Evolutionary conservation across 148 eudicot genomes (phyloP).

Genomic region (Rhododendron vialii): DNA sequence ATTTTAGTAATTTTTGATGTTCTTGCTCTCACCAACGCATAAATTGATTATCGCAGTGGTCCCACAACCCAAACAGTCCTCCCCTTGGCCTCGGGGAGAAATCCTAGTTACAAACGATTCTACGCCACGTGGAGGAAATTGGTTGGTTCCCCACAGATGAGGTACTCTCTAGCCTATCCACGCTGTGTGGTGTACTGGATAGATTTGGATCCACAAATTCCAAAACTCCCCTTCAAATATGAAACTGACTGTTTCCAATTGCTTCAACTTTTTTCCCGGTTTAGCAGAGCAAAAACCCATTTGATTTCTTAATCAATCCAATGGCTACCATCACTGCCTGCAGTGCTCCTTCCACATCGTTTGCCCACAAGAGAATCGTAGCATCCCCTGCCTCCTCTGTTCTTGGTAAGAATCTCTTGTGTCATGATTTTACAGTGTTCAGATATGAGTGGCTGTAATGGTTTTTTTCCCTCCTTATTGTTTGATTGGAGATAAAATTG

Average conservation of each 20-base stretch:
- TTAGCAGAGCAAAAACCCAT: not conserved
- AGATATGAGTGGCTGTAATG: not conserved
- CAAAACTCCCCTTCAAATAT: not conserved
- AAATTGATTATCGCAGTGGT: not conserved
- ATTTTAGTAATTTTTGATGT: no score
- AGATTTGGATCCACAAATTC: constrained; percentile 8
- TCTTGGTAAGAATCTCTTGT: constrained; percentile 48
- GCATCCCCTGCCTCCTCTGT: constrained; percentile 46
- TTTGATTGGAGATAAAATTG: not conserved
- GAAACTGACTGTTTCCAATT: constrained; percentile 5
- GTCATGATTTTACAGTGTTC: not conserved
- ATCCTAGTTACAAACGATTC: constrained; percentile 11
- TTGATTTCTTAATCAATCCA: not conserved
- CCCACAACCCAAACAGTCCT: not conserved
- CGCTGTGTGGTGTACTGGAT: constrained; percentile 43
- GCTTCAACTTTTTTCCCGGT: not conserved
- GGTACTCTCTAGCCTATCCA: constrained; percentile 30
- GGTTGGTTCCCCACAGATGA: constrained; percentile 53
- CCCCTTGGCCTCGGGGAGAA: not conserved
- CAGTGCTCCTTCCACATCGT: constrained; percentile 51
- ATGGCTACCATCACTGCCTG: constrained; percentile 83
- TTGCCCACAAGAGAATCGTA: constrained; percentile 44
- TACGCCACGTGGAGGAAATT: constrained; percentile 51
- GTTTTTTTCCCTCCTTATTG: not conserved
- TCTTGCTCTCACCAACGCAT: no score